Conservation (phyloP, 306 rosid genomes). For the Quercus alba region DNA sequence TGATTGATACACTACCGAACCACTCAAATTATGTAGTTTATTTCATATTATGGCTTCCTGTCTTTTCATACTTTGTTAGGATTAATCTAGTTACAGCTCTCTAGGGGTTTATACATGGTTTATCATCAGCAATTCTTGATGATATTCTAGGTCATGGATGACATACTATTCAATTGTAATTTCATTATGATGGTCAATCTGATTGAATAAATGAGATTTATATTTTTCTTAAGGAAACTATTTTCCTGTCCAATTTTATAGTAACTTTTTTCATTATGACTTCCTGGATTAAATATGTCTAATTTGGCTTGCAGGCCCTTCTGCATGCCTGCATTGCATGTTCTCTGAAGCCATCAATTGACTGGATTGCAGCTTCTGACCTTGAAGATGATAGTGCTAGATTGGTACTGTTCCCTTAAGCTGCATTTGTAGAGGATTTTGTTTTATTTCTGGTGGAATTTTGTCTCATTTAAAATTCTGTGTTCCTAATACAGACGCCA, state of each 20-base stretch:
- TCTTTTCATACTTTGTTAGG: not conserved
- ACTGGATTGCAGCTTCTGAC: constrained; percentile 99
- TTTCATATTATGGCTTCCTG: not conserved
- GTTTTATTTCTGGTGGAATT: constrained; percentile 7
- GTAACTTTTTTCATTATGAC: not conserved
- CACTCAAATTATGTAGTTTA: not conserved
- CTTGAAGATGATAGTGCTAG: constrained; percentile 88
- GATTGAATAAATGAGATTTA: constrained; percentile 4
- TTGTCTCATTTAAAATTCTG: constrained; percentile 20
- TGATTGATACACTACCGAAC: not conserved
- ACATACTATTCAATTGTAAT: not conserved
- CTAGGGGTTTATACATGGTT: constrained; percentile 1
- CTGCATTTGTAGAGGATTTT: constrained; percentile 21
- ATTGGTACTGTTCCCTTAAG: constrained; percentile 46
- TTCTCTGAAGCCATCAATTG: constrained; percentile 83
- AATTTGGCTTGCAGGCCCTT: constrained; percentile 71
- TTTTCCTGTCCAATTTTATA: not conserved
- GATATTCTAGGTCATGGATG: not conserved
- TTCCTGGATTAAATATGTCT: constrained; percentile 3
- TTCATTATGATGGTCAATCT: constrained; percentile 5
- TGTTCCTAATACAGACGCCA: constrained; percentile 63
- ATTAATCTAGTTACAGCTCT: not conserved
- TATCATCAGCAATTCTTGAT: constrained; percentile 5
- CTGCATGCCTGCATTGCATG: constrained; percentile 92
- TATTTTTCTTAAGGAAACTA: not conserved